Evolutionary conservation across 1,284 basidiomycete species (phyloP).

Genomic region (Austropuccinia psidii): DNA sequence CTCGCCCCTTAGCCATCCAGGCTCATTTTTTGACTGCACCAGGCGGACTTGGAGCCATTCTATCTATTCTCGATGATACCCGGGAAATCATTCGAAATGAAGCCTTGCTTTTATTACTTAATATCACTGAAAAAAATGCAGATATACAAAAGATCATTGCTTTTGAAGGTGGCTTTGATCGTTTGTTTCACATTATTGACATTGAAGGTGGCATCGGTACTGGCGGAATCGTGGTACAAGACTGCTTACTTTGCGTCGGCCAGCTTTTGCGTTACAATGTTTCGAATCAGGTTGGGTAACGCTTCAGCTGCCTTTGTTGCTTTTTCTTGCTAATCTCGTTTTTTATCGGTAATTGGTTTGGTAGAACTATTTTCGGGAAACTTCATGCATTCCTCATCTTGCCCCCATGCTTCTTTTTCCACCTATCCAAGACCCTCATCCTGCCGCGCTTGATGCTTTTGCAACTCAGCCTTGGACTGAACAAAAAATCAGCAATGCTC

Average conservation of each 20-base stretch:
- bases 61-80: slow-evolving; percentile 67
- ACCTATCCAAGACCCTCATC: slow-evolving; percentile 57
- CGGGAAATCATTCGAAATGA: slow-evolving; percentile 76
- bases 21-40: slow-evolving; percentile 77
- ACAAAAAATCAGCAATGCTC: slow-evolving; percentile 73
- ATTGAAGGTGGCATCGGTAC: slow-evolving; percentile 79
- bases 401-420: slow-evolving; percentile 82
- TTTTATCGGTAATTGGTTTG: neutral
- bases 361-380: slow-evolving; percentile 95
- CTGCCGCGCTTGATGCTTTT: slow-evolving; percentile 76
- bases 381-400: slow-evolving; percentile 69
- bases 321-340: slow-evolving; percentile 4
- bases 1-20: slow-evolving; percentile 72
- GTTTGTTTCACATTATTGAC: slow-evolving; percentile 77
- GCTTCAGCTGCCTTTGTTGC: neutral
- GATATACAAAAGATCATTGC: slow-evolving; percentile 96
- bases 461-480: slow-evolving; percentile 93
- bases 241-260: slow-evolving; percentile 76
- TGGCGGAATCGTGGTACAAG: slow-evolving; percentile 79
- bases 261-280: slow-evolving; percentile 81
- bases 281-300: slow-evolving; percentile 72
- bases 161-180: slow-evolving; percentile 95
- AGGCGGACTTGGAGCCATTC: slow-evolving; percentile 60
- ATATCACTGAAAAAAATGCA: slow-evolving; percentile 72
- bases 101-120: slow-evolving; percentile 66